Base-by-base conservation (phyloP, 805 yeast genomes). In the Yarrowia alimentaria region DNA sequence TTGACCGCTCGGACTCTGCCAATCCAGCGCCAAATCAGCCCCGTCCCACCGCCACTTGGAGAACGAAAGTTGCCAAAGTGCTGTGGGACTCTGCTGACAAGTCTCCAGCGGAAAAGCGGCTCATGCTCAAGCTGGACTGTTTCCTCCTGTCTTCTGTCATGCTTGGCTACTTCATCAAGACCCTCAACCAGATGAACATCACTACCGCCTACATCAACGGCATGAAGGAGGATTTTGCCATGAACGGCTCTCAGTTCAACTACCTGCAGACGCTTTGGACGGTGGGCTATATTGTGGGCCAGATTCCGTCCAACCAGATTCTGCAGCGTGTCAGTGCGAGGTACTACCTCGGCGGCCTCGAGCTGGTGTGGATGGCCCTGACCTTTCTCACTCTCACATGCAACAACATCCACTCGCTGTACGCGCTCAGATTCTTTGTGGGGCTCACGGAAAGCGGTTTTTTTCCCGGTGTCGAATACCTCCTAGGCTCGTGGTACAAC, bases 201-300 rank as follows among this genome's bases (percentile, higher is more conserved):
- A 65, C 69, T 12, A 72, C 73, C 1, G 77, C 79, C 1, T 74
- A 72, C 56, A 67, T 74, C 29, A 73, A 71, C 55, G 78, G 78
- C 7, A 65, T 72, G 78, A 64, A 67, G 50, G 76, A 74, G 57
- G 63, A 69, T 56, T 71, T 69, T 53, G 52, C 60, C 16, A 69
- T 74, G 72, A 56, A 60, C 30, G 68, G 64, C 16, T 71, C 69
- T 52, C 75, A 77, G 54, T 72, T 69, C 56, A 76, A 77, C 57
- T 69, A 70, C 53, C 56, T 75, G 60, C 60, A 63, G 5, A 68
- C 43, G 7, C 43, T 37, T 4, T 37, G 43, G 43, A 37, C 43
- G 2, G 43, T 60, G 9, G 56, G 61, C 11, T 59, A 59, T 49
- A 48, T 56, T n/a, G 51, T 57, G 13, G 59, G 60, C 13, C 63